A percentile compares a stretch with the other conserved stretches of the same genome.
Evolutionary conservation across 371 early-diverging fungal genomes (phyloP).

Genomic region (Mortierella sp.): DNA sequence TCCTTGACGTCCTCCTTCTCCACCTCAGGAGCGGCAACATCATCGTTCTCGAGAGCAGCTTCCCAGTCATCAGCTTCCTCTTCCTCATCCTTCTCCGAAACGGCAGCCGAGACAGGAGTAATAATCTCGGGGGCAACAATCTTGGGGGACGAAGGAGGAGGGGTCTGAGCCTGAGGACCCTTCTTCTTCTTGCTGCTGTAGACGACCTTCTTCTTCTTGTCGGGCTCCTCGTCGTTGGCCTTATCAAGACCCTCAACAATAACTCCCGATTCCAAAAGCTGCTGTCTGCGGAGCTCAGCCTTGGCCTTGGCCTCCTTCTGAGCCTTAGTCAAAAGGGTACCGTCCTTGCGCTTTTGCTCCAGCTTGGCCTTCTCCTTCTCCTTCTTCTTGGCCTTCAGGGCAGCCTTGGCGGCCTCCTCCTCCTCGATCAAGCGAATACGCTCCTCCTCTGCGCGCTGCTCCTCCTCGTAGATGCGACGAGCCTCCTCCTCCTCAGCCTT

Average conservation of each 20-base stretch:
- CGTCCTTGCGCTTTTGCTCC: conserved; percentile 93
- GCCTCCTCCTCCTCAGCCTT: conserved; percentile 72
- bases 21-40: conserved; percentile 42
- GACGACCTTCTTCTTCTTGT: conserved; percentile 66
- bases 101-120: conserved; percentile 46
- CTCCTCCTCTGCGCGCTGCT: conserved; percentile 63
- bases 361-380: conserved; percentile 84
- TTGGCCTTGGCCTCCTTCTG: conserved; percentile 90
- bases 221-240: conserved; percentile 49
- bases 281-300: conserved; percentile 83
- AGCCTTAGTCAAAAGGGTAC: conserved; percentile 94
- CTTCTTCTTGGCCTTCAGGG: conserved; percentile 75
- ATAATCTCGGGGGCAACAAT: conserved; percentile 32
- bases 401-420: conserved; percentile 71
- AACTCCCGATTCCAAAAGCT: conserved; percentile 84
- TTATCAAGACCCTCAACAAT: conserved; percentile 83
- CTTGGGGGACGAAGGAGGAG: conserved; percentile 56
- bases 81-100: conserved; percentile 63
- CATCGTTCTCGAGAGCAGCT: conserved; percentile 55
- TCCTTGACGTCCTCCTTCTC: conserved; percentile 62
- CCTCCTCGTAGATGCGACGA: conserved; percentile 69
- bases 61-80: conserved; percentile 64
- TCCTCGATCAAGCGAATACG: conserved; percentile 70
- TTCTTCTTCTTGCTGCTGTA: conserved; percentile 75
- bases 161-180: conserved; percentile 60